Base-by-base conservation (phyloP, 345 rosid genomes). In the Arabis hirsuta region DNA sequence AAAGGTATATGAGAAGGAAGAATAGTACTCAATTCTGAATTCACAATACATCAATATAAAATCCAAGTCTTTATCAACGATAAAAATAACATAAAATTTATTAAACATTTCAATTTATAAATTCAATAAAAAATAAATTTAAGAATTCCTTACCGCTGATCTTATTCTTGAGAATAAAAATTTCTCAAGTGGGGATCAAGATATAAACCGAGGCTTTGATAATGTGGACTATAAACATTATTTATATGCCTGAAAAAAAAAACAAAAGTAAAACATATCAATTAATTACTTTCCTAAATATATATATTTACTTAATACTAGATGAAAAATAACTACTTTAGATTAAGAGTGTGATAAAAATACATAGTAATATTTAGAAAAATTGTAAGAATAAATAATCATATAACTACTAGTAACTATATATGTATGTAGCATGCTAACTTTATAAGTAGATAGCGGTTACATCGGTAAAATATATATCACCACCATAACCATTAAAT, bases 101-200 rank as follows among this genome's bases (percentile, higher is more conserved):
- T 16, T 16, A 16, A 16, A 16, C 16, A 16, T 1, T 11, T 22
- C 45, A 38, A 9, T 4, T 5, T 32, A 9, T 16, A 34, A 45
- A 10, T 14, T 7, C 26, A 12, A 2, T 4, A 7, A 27, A 26
- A 4, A n/a, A 10, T n/a, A 10, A 45, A 54, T 7, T 8, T 9
- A 12, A 14, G 12, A 67, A 11, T 55, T 42, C 12, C 0, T 4
- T 54, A 31, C 44, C n/a, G 8, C 20, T 29, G 11, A 27, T 41
- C 31, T 16, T 38, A 38, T 36, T 3, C 3, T 36, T 38, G 63
- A 19, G 13, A 2, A 29, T 1, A 3, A 5, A 44, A 45, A 5
- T 3, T 36, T 24, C 76, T 72, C 62, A 72, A 14, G 50, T 63
- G 55, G 1, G 76, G 76, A 24, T 64, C 77, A 6, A 47, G 13